Conservation (phyloP, 176 grass and related monocot genomes). For the Phoenix dactylifera region DNA sequence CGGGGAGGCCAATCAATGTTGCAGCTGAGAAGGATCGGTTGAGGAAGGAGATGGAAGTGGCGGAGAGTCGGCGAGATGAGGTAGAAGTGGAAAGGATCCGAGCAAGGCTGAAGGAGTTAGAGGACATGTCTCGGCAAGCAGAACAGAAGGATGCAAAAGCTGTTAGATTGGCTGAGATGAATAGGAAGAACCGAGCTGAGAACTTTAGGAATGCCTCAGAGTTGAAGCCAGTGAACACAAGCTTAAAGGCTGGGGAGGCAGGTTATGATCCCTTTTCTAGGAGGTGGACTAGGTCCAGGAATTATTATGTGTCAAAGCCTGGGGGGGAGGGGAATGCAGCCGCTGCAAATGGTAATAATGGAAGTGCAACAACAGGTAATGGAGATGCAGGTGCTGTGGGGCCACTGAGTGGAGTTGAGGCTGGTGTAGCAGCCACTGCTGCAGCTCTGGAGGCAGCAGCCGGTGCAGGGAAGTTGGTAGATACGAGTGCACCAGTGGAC, state of each 20-base stretch:
- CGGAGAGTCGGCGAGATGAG: slow-evolving; percentile 43
- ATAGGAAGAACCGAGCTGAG: slow-evolving; percentile 76
- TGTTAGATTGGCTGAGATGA: slow-evolving; percentile 92
- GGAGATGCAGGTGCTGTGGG: slow-evolving; percentile 26
- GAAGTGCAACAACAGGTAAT: slow-evolving; percentile 3
- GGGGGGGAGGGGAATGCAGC: slow-evolving; percentile 30
- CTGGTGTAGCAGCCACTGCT: slow-evolving; percentile 43
- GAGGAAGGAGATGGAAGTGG: slow-evolving; percentile 68
- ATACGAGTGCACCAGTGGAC: slow-evolving; percentile 86
- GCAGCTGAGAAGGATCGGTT: slow-evolving; percentile 95
- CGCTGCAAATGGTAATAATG: slow-evolving; percentile 20
- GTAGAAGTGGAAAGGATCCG: slow-evolving; percentile 59
- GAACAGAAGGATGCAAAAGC: slow-evolving; percentile 60
- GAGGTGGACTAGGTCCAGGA: slow-evolving; percentile 90
- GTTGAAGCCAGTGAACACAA: slow-evolving; percentile 70
- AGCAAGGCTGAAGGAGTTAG: slow-evolving; percentile 46
- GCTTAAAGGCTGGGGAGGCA: slow-evolving; percentile 85
- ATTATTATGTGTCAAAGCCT: slow-evolving; percentile 75
- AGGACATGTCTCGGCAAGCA: slow-evolving; percentile 29
- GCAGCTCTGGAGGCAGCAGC: slow-evolving; percentile 78
- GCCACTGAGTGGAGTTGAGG: slow-evolving; percentile 1
- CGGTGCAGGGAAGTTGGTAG: slow-evolving; percentile 71
- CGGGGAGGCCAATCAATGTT: slow-evolving; percentile 68
- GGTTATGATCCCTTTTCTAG: slow-evolving; percentile 96
- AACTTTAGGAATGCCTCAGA: slow-evolving; percentile 97